Base-by-base conservation (phyloP, 106 monocot species). In the Dendrobium nobile region DNA sequence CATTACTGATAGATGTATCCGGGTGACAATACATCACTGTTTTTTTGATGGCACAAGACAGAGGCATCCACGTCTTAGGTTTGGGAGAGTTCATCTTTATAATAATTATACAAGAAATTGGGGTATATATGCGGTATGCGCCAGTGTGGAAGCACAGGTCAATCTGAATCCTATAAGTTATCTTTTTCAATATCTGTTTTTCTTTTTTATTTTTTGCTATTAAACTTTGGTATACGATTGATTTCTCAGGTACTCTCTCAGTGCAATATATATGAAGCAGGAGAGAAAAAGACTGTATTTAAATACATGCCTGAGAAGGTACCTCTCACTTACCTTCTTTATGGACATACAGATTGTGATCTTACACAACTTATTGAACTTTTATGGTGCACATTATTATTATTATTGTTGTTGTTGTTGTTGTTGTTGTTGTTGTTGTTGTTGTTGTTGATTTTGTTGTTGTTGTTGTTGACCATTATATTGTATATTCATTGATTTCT, bases 111-210 rank as follows among this genome's bases (percentile, higher is more conserved):
- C 92, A 18, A 85, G 89, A 84, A 87, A 90, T 47, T 98, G 98
- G 98, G 94, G 92, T 42, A 92, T 98, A 81, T 98, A 98, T 87
- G 98, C 98, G 79, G 94, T 95, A 61, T 92, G 88, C 86, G 98
- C 92, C 4, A 89, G 98, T 82, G 91, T 94, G 2, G 98, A 98
- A 84, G 87, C 94, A 31, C 91, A 95, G 94, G 92, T 94, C 16
- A 40, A 43, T 64, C 1, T 80, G 6, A 28, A 43, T 41, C 48
- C 20, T 47, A 9, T 51, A 13, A 47, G 55, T 37, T 37, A 26
- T 74, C 54, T 26, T 0, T 65, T 37, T 42, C 9, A 28, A 31
- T 10, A 26, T 28, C 44, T 76, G 41, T 72, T 67, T 2, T 24
- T 17, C 5, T 4, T 3, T 75, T 77, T 56, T 59, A 24, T 56